Base-by-base conservation (phyloP, 352 stramenopile genomes). In the Phytopythium delawarense region DNA sequence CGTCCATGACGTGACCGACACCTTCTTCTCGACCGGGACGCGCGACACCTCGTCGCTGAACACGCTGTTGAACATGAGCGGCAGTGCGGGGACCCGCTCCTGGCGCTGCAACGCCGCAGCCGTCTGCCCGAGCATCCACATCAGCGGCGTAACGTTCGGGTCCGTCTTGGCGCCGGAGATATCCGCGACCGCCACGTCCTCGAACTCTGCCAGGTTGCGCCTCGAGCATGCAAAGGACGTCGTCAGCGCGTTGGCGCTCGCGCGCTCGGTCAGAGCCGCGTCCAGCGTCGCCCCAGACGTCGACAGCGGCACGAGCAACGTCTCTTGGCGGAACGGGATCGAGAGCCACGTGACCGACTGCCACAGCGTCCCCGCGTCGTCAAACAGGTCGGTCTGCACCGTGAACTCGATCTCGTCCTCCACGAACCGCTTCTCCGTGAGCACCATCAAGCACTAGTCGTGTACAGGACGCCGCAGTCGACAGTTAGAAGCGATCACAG, bases 331-430 rank as follows among this genome's bases (percentile, higher is more conserved):
- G 59, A 88, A 91, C 15, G 82, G 84, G 30, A 91, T 64, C 2
- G 80, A 74, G 44, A 91, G 71, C 65, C 70, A 82, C 40, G 71
- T 81, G 16, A 85, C 76, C 2, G 81, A 93, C 71, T 93, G 84
- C 81, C 84, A 93, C 28, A 93, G 67, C 6, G 79, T 88, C 32
- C 81, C 81, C 58, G 87, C 63, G 30, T 89, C 70, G 60, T 91
- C 81, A 50, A 91, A 79, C 20, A 93, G 52, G 42, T 93, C 84
- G 16, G 84, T 93, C 57, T 91, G 84, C 23, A 91, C 73, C 9
- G 66, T 71, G 59, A 93, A 91, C 62, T 93, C 82, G 50, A 93
- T 73, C 59, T 84, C 81, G 16, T 74, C 68, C 35, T 88, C 73
- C 21, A 89, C 70, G 46, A 91, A 88, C 7, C 76, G 74, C 68